These are phyloP conservation scores for Venturia effusa DNA, from an alignment of 2,329 filamentous ascomycete species.

Conservation along the genomic window DNA sequence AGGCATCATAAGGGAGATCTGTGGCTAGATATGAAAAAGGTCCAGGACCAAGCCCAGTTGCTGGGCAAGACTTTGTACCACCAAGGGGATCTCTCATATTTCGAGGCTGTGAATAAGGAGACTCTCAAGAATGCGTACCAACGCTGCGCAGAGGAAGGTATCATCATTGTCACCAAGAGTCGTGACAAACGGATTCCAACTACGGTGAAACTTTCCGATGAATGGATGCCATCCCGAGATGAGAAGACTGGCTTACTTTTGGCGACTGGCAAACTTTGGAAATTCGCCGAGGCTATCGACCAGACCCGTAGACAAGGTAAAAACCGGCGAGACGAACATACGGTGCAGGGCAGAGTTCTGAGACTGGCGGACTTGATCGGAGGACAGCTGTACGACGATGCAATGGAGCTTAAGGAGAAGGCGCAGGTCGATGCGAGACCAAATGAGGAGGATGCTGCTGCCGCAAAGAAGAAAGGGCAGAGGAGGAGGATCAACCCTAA, in stretches of 20 bases:
- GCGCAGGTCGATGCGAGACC: conserved; percentile 7
- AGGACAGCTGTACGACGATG: conserved; percentile 51
- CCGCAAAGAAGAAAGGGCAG: conserved; percentile 3
- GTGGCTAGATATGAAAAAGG: conserved; percentile 70
- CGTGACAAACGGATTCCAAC: conserved; percentile 51
- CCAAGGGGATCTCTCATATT: conserved; percentile 93
- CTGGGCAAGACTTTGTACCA: conserved; percentile 95
- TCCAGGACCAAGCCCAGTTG: conserved; percentile 71
- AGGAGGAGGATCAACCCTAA: conserved; percentile 9
- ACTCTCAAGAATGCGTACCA: conserved; percentile 88
- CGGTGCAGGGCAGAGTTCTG: conserved; percentile 73
- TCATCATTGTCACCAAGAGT: conserved; percentile 61
- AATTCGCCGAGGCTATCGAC: conserved; percentile 83
- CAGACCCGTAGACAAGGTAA: conserved; percentile 80
- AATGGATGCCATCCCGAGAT: conserved; percentile 65
- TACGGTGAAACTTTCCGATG: conserved; percentile 56
- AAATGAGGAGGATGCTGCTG: conserved; percentile 8
- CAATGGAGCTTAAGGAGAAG: conserved; percentile 1
- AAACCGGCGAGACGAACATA: conserved; percentile 87
- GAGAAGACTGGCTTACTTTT: conserved; percentile 47
- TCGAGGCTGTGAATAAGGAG: conserved; percentile 97
- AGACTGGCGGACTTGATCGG: conserved; percentile 66
- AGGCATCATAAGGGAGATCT: conserved; percentile 33
- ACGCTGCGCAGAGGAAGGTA: conserved; percentile 82
- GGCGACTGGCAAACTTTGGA: conserved; percentile 72